A percentile compares a stretch with the other conserved stretches of the same genome.
Conservation (phyloP, 805 yeast species). For the Metschnikowia borealis region DNA sequence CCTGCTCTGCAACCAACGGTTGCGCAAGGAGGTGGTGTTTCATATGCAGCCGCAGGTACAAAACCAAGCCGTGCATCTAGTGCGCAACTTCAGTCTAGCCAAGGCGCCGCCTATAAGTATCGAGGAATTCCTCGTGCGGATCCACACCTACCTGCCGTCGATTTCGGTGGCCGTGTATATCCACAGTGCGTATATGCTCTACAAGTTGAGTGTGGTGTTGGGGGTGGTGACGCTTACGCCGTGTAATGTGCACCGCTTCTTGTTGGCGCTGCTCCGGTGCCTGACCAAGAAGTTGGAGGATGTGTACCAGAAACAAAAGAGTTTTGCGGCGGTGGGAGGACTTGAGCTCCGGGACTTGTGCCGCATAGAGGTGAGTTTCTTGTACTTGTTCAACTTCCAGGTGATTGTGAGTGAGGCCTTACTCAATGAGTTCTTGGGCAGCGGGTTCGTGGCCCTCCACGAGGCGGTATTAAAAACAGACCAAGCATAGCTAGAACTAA, state of each 20-base stretch:
- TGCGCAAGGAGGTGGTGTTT: slow-evolving; percentile 21
- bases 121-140: slow-evolving; percentile 33
- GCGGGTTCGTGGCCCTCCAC: slow-evolving; percentile 30
- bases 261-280: slow-evolving; percentile 37
- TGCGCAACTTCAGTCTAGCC: slow-evolving; percentile 31
- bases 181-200: slow-evolving; percentile 37
- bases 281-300: slow-evolving; percentile 43
- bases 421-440: slow-evolving; percentile 29
- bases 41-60: slow-evolving; percentile 16
- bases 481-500: too few relatives aligned
- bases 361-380: slow-evolving; percentile 47
- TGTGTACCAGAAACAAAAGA: slow-evolving; percentile 39
- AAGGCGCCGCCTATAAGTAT: slow-evolving; percentile 34
- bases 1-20: slow-evolving; percentile 14
- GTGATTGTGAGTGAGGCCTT: slow-evolving; percentile 39
- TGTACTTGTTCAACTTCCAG: slow-evolving; percentile 48
- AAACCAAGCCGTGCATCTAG: slow-evolving; percentile 26
- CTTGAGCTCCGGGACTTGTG: slow-evolving; percentile 41
- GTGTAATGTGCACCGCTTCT: slow-evolving; percentile 37
- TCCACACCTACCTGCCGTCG: slow-evolving; percentile 37
- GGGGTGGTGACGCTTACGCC: slow-evolving; percentile 31
- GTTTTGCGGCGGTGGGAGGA: slow-evolving; percentile 44
- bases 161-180: slow-evolving; percentile 37
- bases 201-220: slow-evolving; percentile 31
- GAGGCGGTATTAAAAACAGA: slow-evolving; percentile 2